Evolutionary conservation across 2,329 filamentous ascomycete species (phyloP), one percentile per base, ranked within the genome.

Genomic region (Aspergillus unguis): DNA sequence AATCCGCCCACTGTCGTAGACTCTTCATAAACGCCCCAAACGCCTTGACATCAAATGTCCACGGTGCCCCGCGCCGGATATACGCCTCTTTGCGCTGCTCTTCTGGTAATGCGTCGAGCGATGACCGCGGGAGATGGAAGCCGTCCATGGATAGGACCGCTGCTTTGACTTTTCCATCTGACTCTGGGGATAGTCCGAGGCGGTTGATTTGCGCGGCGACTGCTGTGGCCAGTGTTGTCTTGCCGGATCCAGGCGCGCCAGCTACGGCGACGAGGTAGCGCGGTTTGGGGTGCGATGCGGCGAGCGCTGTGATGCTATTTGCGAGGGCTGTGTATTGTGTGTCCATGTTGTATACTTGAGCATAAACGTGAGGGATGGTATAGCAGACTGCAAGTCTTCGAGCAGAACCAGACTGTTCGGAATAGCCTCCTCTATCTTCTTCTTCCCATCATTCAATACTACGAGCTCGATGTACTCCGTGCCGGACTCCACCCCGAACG

Each of bases 121-220:
- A 54, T 17, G 58, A 54, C 8, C 66, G 62, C 1, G 68, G 58
- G 8, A 66, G 57, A 53, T 73, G 71, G 48, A 72, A 74, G 10
- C 71, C 71, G 44, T 73, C 71, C 68, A 73, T 70, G 6, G 69
- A 65, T 6, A 72, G 55, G 1, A 65, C 56, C 1, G 59, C 54
- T 0, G 66, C 59, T 6, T 48, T 54, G 1, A 5, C 37, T 25
- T 4, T 40, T 40, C 8, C 32, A 33, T 40, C 37, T 40, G 37
- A 33, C 32, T 33, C n/a, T 8, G 44, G 23, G 1, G 28, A 26
- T 1, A 50, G n/a, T 25, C 46, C 37, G 5, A 49, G 27, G 3
- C 38, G 5, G 33, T 69, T 69, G 5, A 71, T 47, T 3, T 58
- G 59, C n/a, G 54, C 51, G 1, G 65, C 64, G 5, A 70, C 59